Evolutionary conservation across 2,329 filamentous ascomycete species (phyloP).

Genomic region (Metarhizium brunneum): DNA sequence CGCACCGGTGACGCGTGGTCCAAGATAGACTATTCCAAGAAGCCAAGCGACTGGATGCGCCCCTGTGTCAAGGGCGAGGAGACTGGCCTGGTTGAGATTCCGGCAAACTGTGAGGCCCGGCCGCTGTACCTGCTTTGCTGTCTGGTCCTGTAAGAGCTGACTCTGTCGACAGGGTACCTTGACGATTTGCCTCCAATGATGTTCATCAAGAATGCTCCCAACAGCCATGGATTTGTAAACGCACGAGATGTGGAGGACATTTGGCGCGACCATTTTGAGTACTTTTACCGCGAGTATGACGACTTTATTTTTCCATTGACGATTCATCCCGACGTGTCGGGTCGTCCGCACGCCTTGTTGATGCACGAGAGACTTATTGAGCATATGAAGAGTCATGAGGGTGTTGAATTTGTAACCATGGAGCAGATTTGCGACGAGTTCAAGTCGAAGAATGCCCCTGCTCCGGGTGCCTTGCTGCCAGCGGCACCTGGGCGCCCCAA

Average conservation of each 20-base stretch:
- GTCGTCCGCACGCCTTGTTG: slow-evolving; percentile 60
- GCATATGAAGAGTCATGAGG: slow-evolving; percentile 52
- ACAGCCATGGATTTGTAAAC: slow-evolving; percentile 53
- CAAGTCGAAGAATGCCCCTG: slow-evolving; percentile 52
- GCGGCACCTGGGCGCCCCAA: slow-evolving; percentile 20
- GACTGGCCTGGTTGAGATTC: slow-evolving; percentile 57
- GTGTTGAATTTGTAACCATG: slow-evolving; percentile 61
- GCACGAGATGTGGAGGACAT: slow-evolving; percentile 51
- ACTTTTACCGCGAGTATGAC: slow-evolving; percentile 69
- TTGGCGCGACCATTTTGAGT: slow-evolving; percentile 60
- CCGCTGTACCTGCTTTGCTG: neutral
- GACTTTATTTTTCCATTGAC: slow-evolving; percentile 72
- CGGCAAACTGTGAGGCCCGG: slow-evolving; percentile 28
- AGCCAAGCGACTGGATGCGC: slow-evolving; percentile 58
- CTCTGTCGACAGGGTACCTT: slow-evolving; percentile 30
- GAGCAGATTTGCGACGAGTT: slow-evolving; percentile 66
- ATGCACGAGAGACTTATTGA: slow-evolving; percentile 64
- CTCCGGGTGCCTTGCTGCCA: slow-evolving; percentile 52
- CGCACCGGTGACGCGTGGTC: slow-evolving; percentile 56
- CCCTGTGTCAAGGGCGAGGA: slow-evolving; percentile 46
- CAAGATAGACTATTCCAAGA: slow-evolving; percentile 57
- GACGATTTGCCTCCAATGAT: slow-evolving; percentile 61
- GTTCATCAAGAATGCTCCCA: slow-evolving; percentile 59
- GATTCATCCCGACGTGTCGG: slow-evolving; percentile 65
- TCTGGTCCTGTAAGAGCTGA: slow-evolving; percentile 21